Base-by-base conservation (phyloP, 2,329 filamentous ascomycete species). In the Ophiocordyceps camponoti-saundersi region DNA sequence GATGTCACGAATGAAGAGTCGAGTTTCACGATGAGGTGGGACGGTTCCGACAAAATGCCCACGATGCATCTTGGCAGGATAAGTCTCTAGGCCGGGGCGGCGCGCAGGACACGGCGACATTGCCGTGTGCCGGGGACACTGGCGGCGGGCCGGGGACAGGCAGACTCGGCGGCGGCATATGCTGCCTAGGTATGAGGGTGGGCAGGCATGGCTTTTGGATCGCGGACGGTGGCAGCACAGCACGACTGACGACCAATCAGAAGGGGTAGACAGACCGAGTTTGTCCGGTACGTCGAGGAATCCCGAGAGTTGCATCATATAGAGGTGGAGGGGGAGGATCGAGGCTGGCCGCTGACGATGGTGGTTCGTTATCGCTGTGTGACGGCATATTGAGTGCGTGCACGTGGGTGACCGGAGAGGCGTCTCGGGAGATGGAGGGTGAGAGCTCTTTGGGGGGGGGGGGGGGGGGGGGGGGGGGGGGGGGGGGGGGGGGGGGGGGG, bases 231-330 rank as follows among this genome's bases (percentile, higher is more conserved):
- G 40, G 36, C 34, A 29, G 44, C 23, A 34, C 29, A n/a, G 22
- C 32, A 15, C 23, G 20, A 32, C 29, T 29, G 29, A 39, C 10
- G 36, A 29, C 57, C 56, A 59, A 60, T 59, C 49, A 57, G 49
- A 16, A 44, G 43, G 47, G 52, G 47, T 51, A 40, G 45, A 39
- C 50, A 55, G 53, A 59, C 58, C 58, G 57, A 52, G 52, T 50
- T 53, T 53, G 50, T 47, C 51, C 44, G 32, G 20, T 18, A 23
- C 48, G 44, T 47, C 39, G 41, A 20, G 23, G 30, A 22, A 42
- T 42, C 41, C 32, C 32, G 32, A 36, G 32, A 36, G 32, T 36
- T 36, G 32, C 32, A 36, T 36, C n/a, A n/a, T 13, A 15, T 13
- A 4, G 23, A 8, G 8, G 8, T 4, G 23, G 23, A 8, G 23